Evolutionary conservation across 2,329 filamentous ascomycete genomes (phyloP).

Genomic region (Nothomitra cinnamomea): DNA sequence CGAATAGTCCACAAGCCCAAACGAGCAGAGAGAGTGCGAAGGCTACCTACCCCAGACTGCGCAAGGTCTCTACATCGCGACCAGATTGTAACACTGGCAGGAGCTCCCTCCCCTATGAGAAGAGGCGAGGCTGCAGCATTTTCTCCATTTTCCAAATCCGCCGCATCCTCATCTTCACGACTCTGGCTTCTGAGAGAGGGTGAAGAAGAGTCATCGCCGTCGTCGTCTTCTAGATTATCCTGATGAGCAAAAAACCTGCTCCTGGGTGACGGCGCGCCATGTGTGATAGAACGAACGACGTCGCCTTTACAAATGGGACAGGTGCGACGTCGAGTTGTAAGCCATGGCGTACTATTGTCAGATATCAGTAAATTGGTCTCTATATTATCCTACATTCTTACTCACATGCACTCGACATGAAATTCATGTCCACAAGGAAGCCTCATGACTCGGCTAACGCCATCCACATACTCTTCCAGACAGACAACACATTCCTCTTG

Average conservation of each 20-base stretch:
- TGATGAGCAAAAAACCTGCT: neutral
- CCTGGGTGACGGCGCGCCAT: conserved; percentile 5
- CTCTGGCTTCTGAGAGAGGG: neutral
- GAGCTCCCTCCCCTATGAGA: neutral
- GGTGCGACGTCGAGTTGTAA: conserved; percentile 87
- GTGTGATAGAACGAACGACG: conserved; percentile 46
- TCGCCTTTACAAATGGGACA: conserved; percentile 98
- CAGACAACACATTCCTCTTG: conserved; percentile 90
- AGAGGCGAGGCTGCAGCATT: neutral
- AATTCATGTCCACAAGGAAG: conserved; percentile 96
- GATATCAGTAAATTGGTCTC: conserved; percentile 12
- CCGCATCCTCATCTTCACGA: neutral
- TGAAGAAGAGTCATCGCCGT: neutral
- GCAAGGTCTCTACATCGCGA: neutral
- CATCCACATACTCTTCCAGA: conserved; percentile 88
- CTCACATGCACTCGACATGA: conserved; percentile 96
- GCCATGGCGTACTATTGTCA: conserved; percentile 65
- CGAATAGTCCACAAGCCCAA: neutral
- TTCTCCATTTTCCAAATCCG: conserved; percentile 1
- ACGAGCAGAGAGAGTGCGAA: neutral
- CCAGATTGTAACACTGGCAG: neutral
- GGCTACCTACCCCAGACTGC: neutral
- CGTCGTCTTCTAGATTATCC: neutral
- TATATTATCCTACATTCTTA: conserved; percentile 19
- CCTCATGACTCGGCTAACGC: conserved; percentile 90